Base-by-base conservation (phyloP, 352 stramenopile genomes). In the Phytophthora pinifolia region DNA sequence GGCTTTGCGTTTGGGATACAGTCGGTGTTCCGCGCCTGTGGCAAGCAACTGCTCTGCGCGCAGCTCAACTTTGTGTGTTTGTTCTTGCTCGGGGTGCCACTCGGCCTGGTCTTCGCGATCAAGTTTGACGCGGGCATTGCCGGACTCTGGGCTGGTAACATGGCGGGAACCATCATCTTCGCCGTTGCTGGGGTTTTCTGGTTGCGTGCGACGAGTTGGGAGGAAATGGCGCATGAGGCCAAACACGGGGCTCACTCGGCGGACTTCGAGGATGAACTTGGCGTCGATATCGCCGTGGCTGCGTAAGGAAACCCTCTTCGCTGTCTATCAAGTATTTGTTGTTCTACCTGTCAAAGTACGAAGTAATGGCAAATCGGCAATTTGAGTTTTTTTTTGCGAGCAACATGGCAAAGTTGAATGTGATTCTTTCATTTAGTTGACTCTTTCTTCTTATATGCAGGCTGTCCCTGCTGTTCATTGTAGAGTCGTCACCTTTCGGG, bases 101-200 rank as follows among this genome's bases (percentile, higher is more conserved):
- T 86, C 12, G 74, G 72, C 0, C 35, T 79, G 33, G 17, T 68
- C 29, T 67, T 87, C 29, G 79, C 69, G 0, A 62, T 85, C 47
- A 32, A 66, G 32, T 75, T 73, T 9, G 49, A 74, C 8, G 35
- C 55, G 4, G 76, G 79, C 3, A 70, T 81, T 52, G 39, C 67
- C 1, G 81, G 81, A 0, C 51, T 91, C 7, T 89, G 78, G 78
- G 53, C 65, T 30, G 81, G 81, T 0, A 68, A 87, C 20, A 72
- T 85, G 51, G 49, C 70, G 18, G 78, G 76, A n/a, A 65, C 73
- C 5, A 15, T 76, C 4, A 30, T 71, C 13, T 86, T 74, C 25
- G 57, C 54, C 1, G 36, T 83, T 14, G 72, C 61, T n/a, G 63
- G 67, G 4, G 32, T 68, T 22, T 43, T 71, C 0, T 86, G 71